Conservation (phyloP, 768 basidiomycete genomes). For the Boletales sp. region DNA sequence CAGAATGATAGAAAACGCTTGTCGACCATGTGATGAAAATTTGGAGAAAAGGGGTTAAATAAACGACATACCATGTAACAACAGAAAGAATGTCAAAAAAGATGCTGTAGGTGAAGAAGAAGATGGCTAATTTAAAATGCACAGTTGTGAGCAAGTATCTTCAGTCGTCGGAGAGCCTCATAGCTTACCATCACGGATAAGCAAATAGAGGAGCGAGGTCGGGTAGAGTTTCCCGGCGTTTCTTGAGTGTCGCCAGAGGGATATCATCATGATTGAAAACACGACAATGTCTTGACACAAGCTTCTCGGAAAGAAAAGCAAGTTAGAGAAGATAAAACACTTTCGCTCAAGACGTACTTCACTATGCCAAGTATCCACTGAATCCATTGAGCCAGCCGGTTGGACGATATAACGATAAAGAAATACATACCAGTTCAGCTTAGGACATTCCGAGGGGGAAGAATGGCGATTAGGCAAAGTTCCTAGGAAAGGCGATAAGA, state of each 20-base stretch:
- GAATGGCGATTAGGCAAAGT: neutral
- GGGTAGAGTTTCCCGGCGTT: constrained; percentile 4
- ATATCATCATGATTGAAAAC: constrained; percentile 3
- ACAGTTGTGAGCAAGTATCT: neutral
- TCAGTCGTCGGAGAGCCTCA: neutral
- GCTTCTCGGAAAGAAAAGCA: neutral
- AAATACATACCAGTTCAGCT: neutral
- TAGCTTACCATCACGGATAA: constrained; percentile 12
- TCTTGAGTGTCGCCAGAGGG: constrained; percentile 5
- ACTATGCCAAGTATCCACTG: constrained; percentile 6
- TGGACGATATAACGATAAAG: neutral
- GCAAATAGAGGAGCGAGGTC: constrained; percentile 2
- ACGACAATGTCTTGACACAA: constrained; percentile 3
- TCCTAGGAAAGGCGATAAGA: neutral
- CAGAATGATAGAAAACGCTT: neutral
- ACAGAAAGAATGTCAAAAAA: neutral
- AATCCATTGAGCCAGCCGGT: neutral
- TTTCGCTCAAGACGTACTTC: neutral
- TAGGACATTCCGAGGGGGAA: neutral
- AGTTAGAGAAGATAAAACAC: neutral
- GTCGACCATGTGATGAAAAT: neutral
- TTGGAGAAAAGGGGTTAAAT: neutral
- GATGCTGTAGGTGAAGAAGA: constrained; percentile 5
- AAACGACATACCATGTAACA: constrained; percentile 3
- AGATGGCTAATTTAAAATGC: neutral